Percentiles rank a stretch among this genome's conserved stretches.
Evolutionary conservation across 768 basidiomycete genomes (phyloP).

Genomic region (Suillus variegatus): DNA sequence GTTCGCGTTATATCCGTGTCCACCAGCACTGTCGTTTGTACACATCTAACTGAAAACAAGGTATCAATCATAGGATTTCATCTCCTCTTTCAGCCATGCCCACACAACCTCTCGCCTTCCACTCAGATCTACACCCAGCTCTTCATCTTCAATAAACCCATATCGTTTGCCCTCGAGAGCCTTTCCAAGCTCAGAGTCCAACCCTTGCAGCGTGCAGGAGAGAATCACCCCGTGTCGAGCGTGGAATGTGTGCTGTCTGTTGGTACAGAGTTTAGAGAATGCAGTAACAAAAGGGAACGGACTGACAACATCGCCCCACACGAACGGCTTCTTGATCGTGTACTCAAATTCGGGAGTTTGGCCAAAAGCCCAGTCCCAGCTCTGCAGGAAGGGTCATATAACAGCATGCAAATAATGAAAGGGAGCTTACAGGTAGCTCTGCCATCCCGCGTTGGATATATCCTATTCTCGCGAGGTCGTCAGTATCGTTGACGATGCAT

Average conservation of each 20-base stretch:
- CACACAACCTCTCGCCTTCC: slow-evolving; percentile 25
- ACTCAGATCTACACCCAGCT: slow-evolving; percentile 7
- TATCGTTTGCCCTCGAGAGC: slow-evolving; percentile 39
- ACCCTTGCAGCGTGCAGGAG: slow-evolving; percentile 34
- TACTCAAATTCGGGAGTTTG: slow-evolving; percentile 94
- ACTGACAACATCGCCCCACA: slow-evolving; percentile 53
- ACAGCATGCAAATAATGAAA: neutral
- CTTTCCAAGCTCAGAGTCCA: slow-evolving; percentile 19
- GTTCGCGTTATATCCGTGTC: neutral
- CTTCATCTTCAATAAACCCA: slow-evolving; percentile 35
- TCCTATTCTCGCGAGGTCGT: slow-evolving; percentile 44
- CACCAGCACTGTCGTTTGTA: neutral
- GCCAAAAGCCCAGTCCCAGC: slow-evolving; percentile 92
- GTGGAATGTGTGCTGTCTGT: slow-evolving; percentile 51
- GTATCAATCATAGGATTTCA: slow-evolving; percentile 17
- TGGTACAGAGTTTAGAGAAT: neutral
- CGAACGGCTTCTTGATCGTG: slow-evolving; percentile 42
- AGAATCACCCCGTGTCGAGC: slow-evolving; percentile 70
- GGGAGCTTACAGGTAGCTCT: slow-evolving; percentile 66
- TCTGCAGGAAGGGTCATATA: slow-evolving; percentile 43
- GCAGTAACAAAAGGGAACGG: slow-evolving; percentile 14
- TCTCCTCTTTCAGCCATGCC: slow-evolving; percentile 23
- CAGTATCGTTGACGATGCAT: slow-evolving; percentile 45
- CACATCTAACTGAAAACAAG: neutral
- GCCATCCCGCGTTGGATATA: slow-evolving; percentile 70